Evolutionary conservation across 2,329 filamentous ascomycete species (phyloP).

Genomic region (Arthrobotrys iridis): DNA sequence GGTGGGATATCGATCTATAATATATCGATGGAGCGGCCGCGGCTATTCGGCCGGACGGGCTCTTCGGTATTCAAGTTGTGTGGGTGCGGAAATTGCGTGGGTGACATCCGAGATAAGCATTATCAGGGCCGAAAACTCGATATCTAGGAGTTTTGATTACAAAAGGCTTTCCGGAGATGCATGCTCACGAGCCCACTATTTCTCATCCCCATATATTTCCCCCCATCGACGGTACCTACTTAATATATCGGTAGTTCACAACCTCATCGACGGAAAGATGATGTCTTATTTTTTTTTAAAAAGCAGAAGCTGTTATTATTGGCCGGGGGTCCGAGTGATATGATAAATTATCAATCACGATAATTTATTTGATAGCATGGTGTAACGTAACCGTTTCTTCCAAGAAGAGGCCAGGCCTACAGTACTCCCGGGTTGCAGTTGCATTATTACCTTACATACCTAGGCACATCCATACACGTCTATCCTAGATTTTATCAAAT

Average conservation of each 20-base stretch:
- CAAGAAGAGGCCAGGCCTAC: background rate
- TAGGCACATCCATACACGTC: too few relatives aligned
- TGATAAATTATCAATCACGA: conserved; percentile 4
- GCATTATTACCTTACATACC: background rate
- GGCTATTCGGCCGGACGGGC: conserved; percentile 43
- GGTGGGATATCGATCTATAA: conserved; percentile 35
- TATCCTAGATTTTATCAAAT: conserved; percentile 3
- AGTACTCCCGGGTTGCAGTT: conserved; percentile 6
- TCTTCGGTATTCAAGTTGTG: conserved; percentile 23
- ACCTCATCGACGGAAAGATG: background rate
- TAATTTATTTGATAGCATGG: background rate
- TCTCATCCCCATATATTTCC: background rate
- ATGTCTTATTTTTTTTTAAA: conserved; percentile 36
- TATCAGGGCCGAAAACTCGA: conserved; percentile 29
- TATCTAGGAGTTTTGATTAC: conserved; percentile 45
- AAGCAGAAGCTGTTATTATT: background rate
- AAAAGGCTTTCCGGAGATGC: conserved; percentile 9
- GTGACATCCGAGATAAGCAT: conserved; percentile 41
- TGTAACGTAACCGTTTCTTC: conserved; percentile 45
- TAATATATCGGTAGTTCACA: background rate
- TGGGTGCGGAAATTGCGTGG: conserved; percentile 28
- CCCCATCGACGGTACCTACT: background rate
- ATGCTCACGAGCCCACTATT: background rate
- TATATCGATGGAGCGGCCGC: conserved; percentile 30
- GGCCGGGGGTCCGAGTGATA: background rate